phyloP scores from a whole-genome alignment of 2,329 filamentous ascomycete species.

The Monosporascus sp. region DNA sequence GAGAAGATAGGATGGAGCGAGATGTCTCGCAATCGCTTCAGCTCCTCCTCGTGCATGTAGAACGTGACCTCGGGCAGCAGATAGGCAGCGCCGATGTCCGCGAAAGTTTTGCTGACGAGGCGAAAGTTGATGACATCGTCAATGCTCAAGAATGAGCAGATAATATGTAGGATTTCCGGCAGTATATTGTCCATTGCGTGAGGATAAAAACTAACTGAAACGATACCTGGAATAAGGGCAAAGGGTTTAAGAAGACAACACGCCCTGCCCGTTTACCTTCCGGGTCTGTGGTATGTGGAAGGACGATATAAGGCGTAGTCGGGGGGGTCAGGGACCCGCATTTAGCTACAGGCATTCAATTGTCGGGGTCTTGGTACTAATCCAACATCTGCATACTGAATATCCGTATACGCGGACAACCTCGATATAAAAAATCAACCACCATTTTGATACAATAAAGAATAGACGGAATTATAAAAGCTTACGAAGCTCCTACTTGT shows the following conservation, averaged over 20 bases:
- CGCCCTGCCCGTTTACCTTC: no score
- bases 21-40: slow-evolving; percentile 18
- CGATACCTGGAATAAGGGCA: not conserved
- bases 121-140: slow-evolving; percentile 21
- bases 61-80: slow-evolving; percentile 35
- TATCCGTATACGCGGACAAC: no score
- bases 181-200: slow-evolving; percentile 15
- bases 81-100: slow-evolving; percentile 23
- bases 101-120: slow-evolving; percentile 17
- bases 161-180: slow-evolving; percentile 19
- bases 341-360: no score
- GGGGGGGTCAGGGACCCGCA: no score
- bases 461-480: no score
- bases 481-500: no score
- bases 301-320: no score
- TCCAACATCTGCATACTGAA: no score
- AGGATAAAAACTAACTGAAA: not conserved
- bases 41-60: slow-evolving; percentile 19
- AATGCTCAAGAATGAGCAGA: slow-evolving; percentile 20
- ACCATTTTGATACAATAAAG: no score
- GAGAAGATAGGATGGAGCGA: slow-evolving; percentile 19
- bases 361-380: no score
- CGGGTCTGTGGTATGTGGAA: no score
- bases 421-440: no score
- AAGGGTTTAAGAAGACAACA: not conserved